Base-by-base conservation (phyloP, 176 grass and related monocot species). In the Triticum dicoccoides region DNA sequence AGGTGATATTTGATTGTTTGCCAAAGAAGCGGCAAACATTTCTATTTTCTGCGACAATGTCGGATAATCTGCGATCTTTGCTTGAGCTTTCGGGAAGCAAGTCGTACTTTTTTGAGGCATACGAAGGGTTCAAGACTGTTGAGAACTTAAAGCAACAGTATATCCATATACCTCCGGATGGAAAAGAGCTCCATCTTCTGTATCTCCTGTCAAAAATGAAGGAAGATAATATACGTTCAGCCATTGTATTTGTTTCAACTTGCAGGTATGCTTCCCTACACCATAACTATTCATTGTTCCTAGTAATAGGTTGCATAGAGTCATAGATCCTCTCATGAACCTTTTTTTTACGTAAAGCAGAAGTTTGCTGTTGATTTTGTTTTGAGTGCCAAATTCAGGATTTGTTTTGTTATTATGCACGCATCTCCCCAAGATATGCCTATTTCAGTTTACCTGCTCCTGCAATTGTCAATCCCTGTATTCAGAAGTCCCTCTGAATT, bases 11-110 rank as follows among this genome's bases (percentile, higher is more conserved):
- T 92, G 75, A 83, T 68, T 89, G 79, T 78, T 86, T 98, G 47
- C 96, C 96, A 15, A 96, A 94, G 76, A 92, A 84, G 23, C 81
- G 93, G 15, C 93, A 98, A 77, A 98, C 96, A 1, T 91, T 98
- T 87, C 76, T 98, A 70, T 98, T 98, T 86, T 98, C 96, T 42
- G 96, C 96, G 79, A 98, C 96, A 38, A 98, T 98, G 90, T 96
- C 96, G 59, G 88, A 91, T 13, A 91, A 98, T 82, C 87, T 98
- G 45, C 76, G 69, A 63, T 91, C 91, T 27, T 92, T 98, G 81
- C 88, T 95, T 73, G 86, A 98, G 71, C 87, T 98, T 56, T 98
- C 96, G 13, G 84, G 86, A 61, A 96, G 95, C 77, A 94, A 89
- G 11, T 92, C 90, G 6, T 98, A 92, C 72, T 88, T 98, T 69